These are phyloP conservation scores for Xylariaceae sp. DNA, from an alignment of 2,329 filamentous ascomycete genomes.

Conservation along the genomic window DNA sequence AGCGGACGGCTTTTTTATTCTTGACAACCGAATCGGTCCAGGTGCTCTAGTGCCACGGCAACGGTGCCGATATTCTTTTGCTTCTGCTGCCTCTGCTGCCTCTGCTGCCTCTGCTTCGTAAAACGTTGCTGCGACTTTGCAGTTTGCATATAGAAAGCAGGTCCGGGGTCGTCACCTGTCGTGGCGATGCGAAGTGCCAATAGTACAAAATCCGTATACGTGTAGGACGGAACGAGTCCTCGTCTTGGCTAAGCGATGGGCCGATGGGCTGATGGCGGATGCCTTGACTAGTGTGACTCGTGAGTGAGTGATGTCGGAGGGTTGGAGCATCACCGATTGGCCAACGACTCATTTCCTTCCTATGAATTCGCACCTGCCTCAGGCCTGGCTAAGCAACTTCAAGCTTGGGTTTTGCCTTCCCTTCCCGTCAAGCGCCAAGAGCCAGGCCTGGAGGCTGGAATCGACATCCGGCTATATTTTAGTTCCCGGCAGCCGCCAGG, in stretches of 20 bases:
- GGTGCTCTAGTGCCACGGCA: constrained; percentile 16
- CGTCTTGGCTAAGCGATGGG: too few relatives aligned
- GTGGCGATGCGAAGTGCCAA: not conserved
- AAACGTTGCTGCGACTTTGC: not conserved
- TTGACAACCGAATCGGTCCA: constrained; percentile 9
- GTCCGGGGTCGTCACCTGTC: not conserved
- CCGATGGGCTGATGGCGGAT: too few relatives aligned
- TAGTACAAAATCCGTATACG: not conserved
- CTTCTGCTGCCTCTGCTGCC: not conserved
- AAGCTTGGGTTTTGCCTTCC: too few relatives aligned
- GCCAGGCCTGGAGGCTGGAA: too few relatives aligned
- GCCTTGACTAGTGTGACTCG: not conserved
- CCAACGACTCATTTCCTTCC: not conserved
- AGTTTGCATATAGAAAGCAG: too few relatives aligned
- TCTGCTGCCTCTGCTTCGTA: not conserved
- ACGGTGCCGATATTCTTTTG: constrained; percentile 7
- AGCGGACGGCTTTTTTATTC: not conserved
- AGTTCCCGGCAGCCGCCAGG: too few relatives aligned
- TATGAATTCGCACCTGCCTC: not conserved
- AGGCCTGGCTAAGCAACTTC: not conserved
- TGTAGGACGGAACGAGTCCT: too few relatives aligned
- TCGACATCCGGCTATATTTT: too few relatives aligned
- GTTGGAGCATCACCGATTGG: not conserved
- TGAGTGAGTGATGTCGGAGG: not conserved
- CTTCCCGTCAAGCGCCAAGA: too few relatives aligned